phyloP scores from a whole-genome alignment of 805 yeast genomes.

The Wickerhamiella musiphila region DNA sequence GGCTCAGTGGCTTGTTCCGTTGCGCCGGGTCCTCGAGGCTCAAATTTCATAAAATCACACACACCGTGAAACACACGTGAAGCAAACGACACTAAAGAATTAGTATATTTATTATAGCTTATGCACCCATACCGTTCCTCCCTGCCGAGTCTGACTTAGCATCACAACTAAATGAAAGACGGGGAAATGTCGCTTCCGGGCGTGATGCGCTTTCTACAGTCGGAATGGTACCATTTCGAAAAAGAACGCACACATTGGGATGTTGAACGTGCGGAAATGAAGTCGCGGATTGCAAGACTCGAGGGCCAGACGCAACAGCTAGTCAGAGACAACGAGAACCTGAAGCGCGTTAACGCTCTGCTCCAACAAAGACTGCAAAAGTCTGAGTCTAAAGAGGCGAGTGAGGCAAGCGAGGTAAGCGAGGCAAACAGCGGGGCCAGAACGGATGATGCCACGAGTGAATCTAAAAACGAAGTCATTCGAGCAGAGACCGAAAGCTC shows the following conservation, averaged over 20 bases:
- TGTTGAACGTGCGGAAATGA: slow-evolving; percentile 44
- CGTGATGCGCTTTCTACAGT: slow-evolving; percentile 44
- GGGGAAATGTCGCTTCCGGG: slow-evolving; percentile 34
- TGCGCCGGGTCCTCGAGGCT: slow-evolving; percentile 39
- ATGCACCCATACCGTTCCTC: too few relatives aligned
- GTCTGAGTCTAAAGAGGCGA: not conserved
- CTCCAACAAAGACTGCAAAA: slow-evolving; percentile 12
- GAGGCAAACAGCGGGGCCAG: not conserved
- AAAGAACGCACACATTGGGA: slow-evolving; percentile 44
- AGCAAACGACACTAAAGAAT: too few relatives aligned
- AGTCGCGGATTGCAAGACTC: slow-evolving; percentile 30
- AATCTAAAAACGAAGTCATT: not conserved
- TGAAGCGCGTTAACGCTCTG: slow-evolving; percentile 16
- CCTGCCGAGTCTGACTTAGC: too few relatives aligned
- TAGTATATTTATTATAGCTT: too few relatives aligned
- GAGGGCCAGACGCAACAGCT: slow-evolving; percentile 35
- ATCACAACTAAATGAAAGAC: too few relatives aligned
- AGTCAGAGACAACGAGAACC: slow-evolving; percentile 15
- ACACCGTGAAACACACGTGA: too few relatives aligned
- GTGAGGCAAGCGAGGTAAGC: not conserved
- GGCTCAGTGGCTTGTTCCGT: slow-evolving; percentile 49
- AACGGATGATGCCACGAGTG: not conserved
- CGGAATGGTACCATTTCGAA: slow-evolving; percentile 45
- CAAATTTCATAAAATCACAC: slow-evolving; percentile 6
- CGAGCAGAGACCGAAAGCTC: not conserved